Conservation (phyloP, 352 stramenopile genomes). For the Aphanomyces stellatus region DNA sequence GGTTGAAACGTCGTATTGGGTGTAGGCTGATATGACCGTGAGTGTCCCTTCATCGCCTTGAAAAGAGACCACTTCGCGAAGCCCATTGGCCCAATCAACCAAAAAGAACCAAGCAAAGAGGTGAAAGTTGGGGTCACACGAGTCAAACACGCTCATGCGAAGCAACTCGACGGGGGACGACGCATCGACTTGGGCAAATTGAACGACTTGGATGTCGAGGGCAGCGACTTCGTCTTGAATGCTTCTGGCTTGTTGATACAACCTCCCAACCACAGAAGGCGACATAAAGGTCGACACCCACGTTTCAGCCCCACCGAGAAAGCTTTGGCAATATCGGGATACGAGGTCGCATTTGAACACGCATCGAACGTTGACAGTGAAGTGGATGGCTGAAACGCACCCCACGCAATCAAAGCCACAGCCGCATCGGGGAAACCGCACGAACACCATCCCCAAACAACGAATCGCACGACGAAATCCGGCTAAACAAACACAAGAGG, state of each 20-base stretch:
- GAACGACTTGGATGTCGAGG: background rate
- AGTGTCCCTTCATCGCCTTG: background rate
- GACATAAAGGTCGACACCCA: too few species aligned
- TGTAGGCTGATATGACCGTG: background rate
- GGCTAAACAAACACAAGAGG: background rate
- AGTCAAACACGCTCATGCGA: background rate
- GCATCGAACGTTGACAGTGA: too few species aligned
- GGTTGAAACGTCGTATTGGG: background rate
- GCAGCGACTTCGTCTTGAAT: too few species aligned
- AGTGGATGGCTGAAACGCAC: background rate
- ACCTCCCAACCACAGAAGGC: too few species aligned
- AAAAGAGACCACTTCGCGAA: background rate
- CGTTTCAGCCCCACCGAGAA: too few species aligned
- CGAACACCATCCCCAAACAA: background rate
- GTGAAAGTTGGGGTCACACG: background rate
- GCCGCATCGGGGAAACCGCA: background rate
- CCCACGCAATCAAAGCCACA: background rate
- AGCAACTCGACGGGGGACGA: background rate
- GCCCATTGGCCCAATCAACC: background rate
- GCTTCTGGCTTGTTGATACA: too few species aligned
- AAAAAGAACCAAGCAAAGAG: slow-evolving; percentile 2
- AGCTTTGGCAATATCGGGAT: too few species aligned
- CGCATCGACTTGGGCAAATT: background rate
- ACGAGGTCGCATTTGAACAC: background rate
- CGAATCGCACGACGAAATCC: background rate